Evolutionary conservation across 192 early-diverging fungal genomes (phyloP), one percentile per base, ranked within the genome.

Genomic region (Mortierella antarctica): DNA sequence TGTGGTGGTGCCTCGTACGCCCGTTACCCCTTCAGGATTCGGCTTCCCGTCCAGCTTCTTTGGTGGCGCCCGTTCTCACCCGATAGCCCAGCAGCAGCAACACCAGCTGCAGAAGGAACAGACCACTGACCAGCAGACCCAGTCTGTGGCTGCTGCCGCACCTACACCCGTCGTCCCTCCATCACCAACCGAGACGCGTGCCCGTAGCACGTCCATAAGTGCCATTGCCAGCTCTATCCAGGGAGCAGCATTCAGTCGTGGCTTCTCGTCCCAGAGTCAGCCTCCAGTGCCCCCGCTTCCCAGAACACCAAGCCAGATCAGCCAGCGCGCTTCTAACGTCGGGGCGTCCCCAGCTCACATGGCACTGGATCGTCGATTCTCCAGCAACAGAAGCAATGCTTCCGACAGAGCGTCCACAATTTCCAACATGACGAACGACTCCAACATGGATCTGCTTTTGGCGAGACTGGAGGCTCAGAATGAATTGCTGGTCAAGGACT

Each of bases 381-480:
- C 80, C 9, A 51, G 23, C 67, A 68, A 66, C 56, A 58, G 58
- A 14, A 62, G 59, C 60, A 51, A 31, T 39, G 66, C 65, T 41
- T 74, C 76, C 2, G 67, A 70, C 40, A 73, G 79, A 58, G 59
- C 71, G 4, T 86, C 85, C 31, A 84, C 57, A 63, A 76, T 71
- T 23, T 85, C 86, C 20, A 71, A 68, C 13, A 50, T 59, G 23
- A 81, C 82, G 2, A 82, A 66, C n/a, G 82, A 73, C n/a, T 89
- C 88, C 7, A 89, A 88, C 54, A 86, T 86, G 76, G 88, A 89
- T 70, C 57, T 89, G 62, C 82, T 94, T 57, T 79, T 94, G 62
- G 84, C 86, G 40, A 85, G 89, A 76, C 71, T 94, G 62, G 93
- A 92, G 70, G 86, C 85, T 31, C 89, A 92, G 65, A 91, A 94